These are phyloP conservation scores for Daldinia sp. DNA, from an alignment of 2,329 filamentous ascomycete species.

Conservation along the genomic window DNA sequence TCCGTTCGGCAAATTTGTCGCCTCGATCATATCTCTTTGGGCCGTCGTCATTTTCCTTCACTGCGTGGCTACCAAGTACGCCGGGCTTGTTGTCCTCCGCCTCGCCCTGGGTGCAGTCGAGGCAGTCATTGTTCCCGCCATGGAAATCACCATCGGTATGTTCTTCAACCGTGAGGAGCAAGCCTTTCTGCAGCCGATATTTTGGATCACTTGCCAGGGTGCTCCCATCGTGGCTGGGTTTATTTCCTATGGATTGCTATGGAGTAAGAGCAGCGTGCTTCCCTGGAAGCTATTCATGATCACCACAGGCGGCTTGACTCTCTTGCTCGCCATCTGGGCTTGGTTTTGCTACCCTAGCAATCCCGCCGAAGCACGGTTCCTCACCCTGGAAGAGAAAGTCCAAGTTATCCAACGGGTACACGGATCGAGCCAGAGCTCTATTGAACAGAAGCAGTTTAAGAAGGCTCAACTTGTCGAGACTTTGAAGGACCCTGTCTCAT, in stretches of 20 bases:
- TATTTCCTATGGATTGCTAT: slow-evolving; percentile 18
- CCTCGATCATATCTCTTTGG: slow-evolving; percentile 21
- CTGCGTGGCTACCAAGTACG: slow-evolving; percentile 21
- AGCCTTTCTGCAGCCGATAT: slow-evolving; percentile 20
- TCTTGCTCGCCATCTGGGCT: slow-evolving; percentile 16
- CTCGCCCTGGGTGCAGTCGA: slow-evolving; percentile 23
- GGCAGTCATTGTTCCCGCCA: slow-evolving; percentile 16
- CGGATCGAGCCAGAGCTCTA: slow-evolving; percentile 18
- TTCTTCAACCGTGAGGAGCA: slow-evolving; percentile 26
- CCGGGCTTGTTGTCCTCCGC: slow-evolving; percentile 18
- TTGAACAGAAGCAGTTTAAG: slow-evolving; percentile 27
- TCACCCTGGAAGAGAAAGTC: slow-evolving; percentile 20
- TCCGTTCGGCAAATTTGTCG: slow-evolving; percentile 15
- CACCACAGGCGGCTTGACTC: slow-evolving; percentile 17
- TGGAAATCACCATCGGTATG: slow-evolving; percentile 26
- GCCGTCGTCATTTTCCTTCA: slow-evolving; percentile 17
- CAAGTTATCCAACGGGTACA: slow-evolving; percentile 19
- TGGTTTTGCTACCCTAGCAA: slow-evolving; percentile 21
- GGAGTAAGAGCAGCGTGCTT: slow-evolving; percentile 18
- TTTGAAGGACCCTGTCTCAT: slow-evolving; percentile 22
- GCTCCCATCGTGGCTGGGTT: slow-evolving; percentile 19
- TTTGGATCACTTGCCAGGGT: slow-evolving; percentile 18
- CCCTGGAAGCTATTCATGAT: slow-evolving; percentile 25
- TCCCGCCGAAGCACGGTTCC: slow-evolving; percentile 21
- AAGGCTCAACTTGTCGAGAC: slow-evolving; percentile 23